Base-by-base conservation (phyloP, 1,139 yeast species). In the Geotrichum australiense region DNA sequence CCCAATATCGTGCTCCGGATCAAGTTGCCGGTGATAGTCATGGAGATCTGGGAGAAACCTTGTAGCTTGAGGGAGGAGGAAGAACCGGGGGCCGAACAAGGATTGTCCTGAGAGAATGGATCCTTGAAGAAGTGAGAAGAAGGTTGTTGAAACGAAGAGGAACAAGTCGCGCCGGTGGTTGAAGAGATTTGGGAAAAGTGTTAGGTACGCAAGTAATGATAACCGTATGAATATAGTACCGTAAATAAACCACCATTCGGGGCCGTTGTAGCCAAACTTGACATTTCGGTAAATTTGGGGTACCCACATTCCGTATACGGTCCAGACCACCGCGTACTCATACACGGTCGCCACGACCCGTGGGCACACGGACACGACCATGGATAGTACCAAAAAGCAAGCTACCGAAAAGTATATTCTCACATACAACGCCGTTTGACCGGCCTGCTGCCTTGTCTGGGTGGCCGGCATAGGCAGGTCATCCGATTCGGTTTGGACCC, bases 241-340 rank as follows among this genome's bases (percentile, higher is more conserved):
- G 12, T 79, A 26, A 14, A 87, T 70, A 54, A 82, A 89, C 85
- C 87, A 80, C 32, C 68, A 63, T 51, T 82, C 77, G 5, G 87
- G 74, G 27, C 68, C 66, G 42, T 80, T 65, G 16, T 37, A 41
- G 18, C 91, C 91, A 44, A 85, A 71, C 18, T 81, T 63, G 3
- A 83, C 78, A 56, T 86, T 85, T 52, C 96, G 70, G 48, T 78
- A 75, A 39, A 86, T 80, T 59, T 89, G 97, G 0, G 96, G 96
- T n/a, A 82, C 52, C 96, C 96, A 89, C 52, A 74, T 78, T 1
- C 94, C 82, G 57, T 79, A 83, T 22, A 80, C 55, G 1, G 69
- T 42, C 2, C 78, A 48, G 3, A 80, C 56, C 0, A 73, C 64
- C 2, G 71, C 42, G 46, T 73, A 77, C 56, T 86, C 95, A 55